These are phyloP conservation scores for Raddia distichophylla DNA, from an alignment of 176 grass and related monocot genomes.

Conservation along the genomic window DNA sequence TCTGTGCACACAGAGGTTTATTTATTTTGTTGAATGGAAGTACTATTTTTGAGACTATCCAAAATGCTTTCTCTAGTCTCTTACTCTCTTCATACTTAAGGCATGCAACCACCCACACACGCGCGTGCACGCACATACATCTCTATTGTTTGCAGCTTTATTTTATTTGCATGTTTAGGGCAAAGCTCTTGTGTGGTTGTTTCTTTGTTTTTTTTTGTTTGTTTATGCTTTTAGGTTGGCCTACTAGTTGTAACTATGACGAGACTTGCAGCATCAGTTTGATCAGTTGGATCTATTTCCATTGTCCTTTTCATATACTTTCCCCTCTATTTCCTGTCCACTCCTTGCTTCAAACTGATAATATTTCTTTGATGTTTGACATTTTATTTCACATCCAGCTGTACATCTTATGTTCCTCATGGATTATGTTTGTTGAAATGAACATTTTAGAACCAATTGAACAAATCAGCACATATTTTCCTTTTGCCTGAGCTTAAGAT, in stretches of 20 bases:
- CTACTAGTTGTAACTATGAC: neutral
- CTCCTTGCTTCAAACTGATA: neutral
- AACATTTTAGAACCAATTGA: neutral
- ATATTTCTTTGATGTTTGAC: neutral
- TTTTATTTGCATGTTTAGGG: neutral
- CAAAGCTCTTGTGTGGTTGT: neutral
- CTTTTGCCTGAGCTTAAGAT: neutral
- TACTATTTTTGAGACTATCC: neutral
- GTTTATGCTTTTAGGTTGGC: neutral
- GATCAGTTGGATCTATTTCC: neutral
- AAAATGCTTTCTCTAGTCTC: neutral
- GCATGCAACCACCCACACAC: neutral
- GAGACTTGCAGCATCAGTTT: neutral
- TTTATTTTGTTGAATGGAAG: slow-evolving; percentile 13
- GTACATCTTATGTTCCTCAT: neutral
- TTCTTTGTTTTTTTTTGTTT: slow-evolving; percentile 7
- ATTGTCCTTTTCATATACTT: neutral
- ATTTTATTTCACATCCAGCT: neutral
- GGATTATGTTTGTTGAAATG: neutral
- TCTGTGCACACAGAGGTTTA: neutral
- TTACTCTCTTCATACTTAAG: neutral
- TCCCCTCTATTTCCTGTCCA: neutral
- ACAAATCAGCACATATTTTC: neutral
- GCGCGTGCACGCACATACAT: no score
- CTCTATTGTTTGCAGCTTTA: neutral